Conservation (phyloP, 2,329 filamentous ascomycete genomes). For the Ophiocordyceps camponoti-saundersi region DNA sequence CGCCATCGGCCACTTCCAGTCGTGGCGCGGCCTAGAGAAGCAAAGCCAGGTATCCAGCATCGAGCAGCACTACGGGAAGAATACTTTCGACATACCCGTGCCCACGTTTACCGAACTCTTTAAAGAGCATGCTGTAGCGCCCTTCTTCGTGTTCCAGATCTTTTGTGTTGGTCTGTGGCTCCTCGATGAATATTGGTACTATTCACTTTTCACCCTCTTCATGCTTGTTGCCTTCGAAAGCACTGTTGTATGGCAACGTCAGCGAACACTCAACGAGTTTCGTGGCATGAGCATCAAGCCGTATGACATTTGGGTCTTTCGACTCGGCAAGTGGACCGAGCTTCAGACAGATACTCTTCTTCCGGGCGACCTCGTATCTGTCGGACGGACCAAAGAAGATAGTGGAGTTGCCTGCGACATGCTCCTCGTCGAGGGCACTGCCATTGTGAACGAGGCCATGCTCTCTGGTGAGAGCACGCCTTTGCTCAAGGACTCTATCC, state of each 20-base stretch:
- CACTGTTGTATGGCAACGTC: constrained; percentile 97
- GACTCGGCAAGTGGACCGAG: constrained; percentile 75
- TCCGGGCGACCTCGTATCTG: constrained; percentile 84
- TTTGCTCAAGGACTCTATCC: constrained; percentile 87
- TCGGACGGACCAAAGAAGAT: constrained; percentile 88
- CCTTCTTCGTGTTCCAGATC: constrained; percentile 98
- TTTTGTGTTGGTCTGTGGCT: constrained; percentile 98
- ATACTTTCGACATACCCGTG: constrained; percentile 95
- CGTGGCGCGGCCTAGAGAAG: constrained; percentile 56
- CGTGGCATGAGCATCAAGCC: constrained; percentile 99
- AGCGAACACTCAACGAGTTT: constrained; percentile 90
- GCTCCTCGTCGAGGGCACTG: constrained; percentile 83
- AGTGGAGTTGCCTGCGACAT: constrained; percentile 95
- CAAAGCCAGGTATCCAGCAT: constrained; percentile 62
- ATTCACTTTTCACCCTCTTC: constrained; percentile 94
- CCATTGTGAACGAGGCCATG: constrained; percentile 99
- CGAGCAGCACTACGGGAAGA: constrained; percentile 85
- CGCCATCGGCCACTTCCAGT: constrained; percentile 59
- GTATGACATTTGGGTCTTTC: constrained; percentile 83
- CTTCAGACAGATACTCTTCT: constrained; percentile 80
- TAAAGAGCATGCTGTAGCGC: constrained; percentile 94
- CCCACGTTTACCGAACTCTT: constrained; percentile 92
- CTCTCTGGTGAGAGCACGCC: constrained; percentile 95
- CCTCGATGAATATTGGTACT: constrained; percentile 99
- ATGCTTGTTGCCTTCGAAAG: constrained; percentile 98